Conservation (phyloP, 768 basidiomycete species). For the Megacollybia marginata region DNA sequence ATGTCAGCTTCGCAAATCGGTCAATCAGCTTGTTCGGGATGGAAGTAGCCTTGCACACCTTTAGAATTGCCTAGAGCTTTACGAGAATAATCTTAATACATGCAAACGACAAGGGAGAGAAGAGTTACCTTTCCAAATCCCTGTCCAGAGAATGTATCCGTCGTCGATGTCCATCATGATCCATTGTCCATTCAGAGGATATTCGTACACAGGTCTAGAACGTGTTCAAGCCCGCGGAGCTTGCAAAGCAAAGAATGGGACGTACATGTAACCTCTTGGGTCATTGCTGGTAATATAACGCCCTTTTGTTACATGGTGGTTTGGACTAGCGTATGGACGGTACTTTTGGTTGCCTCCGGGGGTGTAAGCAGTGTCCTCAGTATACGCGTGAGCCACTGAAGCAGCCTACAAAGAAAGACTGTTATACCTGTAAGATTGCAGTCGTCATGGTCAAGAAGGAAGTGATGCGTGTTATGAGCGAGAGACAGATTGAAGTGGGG, state of each 20-base stretch:
- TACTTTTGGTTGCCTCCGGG: constrained; percentile 17
- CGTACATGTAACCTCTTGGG: constrained; percentile 82
- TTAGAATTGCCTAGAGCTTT: constrained; percentile 84
- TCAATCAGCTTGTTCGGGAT: constrained; percentile 5
- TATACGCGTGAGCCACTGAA: too few species aligned
- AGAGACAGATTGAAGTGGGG: too few species aligned
- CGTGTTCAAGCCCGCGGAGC: constrained; percentile 5
- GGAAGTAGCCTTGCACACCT: constrained; percentile 35
- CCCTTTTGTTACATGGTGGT: constrained; percentile 78
- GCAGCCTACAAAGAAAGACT: too few species aligned
- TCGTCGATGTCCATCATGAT: constrained; percentile 96
- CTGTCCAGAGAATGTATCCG: constrained; percentile 88
- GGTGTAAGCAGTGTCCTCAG: too few species aligned
- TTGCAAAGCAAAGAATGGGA: constrained; percentile 1
- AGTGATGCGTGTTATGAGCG: too few species aligned
- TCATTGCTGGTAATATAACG: constrained; percentile 89
- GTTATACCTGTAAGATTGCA: too few species aligned
- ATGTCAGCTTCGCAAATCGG: constrained; percentile 59
- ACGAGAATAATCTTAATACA: constrained; percentile 6
- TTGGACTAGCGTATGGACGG: constrained; percentile 67
- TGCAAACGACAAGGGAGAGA: neutral
- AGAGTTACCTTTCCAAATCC: constrained; percentile 82
- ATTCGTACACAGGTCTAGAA: constrained; percentile 77
- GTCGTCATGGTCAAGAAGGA: too few species aligned
- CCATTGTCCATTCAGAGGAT: constrained; percentile 84